These are phyloP conservation scores for Fusarium illudens DNA, from an alignment of 2,329 filamentous ascomycete species.

Conservation along the genomic window DNA sequence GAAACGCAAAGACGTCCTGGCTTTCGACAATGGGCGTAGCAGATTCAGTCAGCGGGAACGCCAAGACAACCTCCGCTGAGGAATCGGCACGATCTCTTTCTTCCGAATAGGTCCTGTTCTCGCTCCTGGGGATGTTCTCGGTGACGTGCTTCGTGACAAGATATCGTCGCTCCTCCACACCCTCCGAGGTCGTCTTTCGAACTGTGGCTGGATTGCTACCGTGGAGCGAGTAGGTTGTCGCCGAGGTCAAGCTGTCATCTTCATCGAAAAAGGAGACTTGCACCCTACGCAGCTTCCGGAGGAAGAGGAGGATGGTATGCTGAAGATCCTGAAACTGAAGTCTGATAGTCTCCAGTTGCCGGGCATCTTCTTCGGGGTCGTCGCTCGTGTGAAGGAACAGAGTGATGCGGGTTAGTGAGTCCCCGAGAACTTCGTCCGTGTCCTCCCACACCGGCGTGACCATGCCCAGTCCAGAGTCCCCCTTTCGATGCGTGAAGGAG, in stretches of 20 bases:
- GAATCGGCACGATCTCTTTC: conserved; percentile 39
- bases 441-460: conserved; percentile 55
- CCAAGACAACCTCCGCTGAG: conserved; percentile 52
- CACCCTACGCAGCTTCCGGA: conserved; percentile 51
- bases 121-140: conserved; percentile 44
- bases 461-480: conserved; percentile 60
- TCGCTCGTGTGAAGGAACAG: conserved; percentile 47
- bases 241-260: background rate
- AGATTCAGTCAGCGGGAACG: conserved; percentile 53
- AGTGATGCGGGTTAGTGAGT: conserved; percentile 48
- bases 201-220: conserved; percentile 12
- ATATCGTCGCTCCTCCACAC: conserved; percentile 20
- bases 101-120: conserved; percentile 47
- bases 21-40: conserved; percentile 47
- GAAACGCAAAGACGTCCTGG: conserved; percentile 57
- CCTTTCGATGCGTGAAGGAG: conserved; percentile 50
- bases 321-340: conserved; percentile 51
- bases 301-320: conserved; percentile 52
- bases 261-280: conserved; percentile 43
- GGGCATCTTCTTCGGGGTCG: conserved; percentile 15
- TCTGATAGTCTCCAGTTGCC: conserved; percentile 38
- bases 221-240: conserved; percentile 18
- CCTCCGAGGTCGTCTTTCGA: background rate
- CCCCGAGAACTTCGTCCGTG: conserved; percentile 11
- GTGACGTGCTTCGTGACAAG: conserved; percentile 45